These are phyloP conservation scores for Astragalus membranaceus DNA, from an alignment of 306 rosid species.

Conservation along the genomic window DNA sequence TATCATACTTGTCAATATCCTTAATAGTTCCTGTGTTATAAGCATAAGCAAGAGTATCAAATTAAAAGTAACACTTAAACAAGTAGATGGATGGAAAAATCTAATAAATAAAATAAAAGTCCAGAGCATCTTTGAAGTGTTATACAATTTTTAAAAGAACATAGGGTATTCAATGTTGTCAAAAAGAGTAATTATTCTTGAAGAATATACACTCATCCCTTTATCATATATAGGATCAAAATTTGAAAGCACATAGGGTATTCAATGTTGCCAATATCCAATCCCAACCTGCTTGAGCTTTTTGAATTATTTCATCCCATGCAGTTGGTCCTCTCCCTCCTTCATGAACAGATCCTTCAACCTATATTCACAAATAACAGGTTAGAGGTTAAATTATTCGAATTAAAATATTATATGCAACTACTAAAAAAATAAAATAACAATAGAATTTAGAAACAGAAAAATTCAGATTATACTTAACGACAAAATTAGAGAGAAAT, in stretches of 20 bases:
- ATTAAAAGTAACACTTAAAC: background rate
- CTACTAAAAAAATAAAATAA: too few species aligned
- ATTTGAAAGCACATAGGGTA: too few species aligned
- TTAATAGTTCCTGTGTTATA: background rate
- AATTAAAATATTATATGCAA: too few species aligned
- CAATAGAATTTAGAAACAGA: too few species aligned
- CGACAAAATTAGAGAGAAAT: too few species aligned
- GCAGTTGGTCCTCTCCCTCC: constrained; percentile 20
- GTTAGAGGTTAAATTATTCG: background rate
- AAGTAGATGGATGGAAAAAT: background rate
- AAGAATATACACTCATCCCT: too few species aligned
- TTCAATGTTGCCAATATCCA: too few species aligned
- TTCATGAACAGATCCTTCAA: constrained; percentile 4
- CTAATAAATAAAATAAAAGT: background rate
- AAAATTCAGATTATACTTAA: too few species aligned
- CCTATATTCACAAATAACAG: constrained; percentile 1
- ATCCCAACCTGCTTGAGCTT: background rate
- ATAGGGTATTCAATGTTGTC: too few species aligned
- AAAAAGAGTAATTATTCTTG: too few species aligned
- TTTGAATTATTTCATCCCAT: background rate
- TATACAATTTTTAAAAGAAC: too few species aligned
- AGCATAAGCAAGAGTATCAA: background rate
- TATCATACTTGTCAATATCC: background rate
- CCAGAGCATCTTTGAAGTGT: background rate
- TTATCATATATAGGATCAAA: too few species aligned